A percentile compares a stretch with the other conserved stretches of the same genome.
Conservation (phyloP, 2,329 filamentous ascomycete genomes). For the Xylariaceae sp. region DNA sequence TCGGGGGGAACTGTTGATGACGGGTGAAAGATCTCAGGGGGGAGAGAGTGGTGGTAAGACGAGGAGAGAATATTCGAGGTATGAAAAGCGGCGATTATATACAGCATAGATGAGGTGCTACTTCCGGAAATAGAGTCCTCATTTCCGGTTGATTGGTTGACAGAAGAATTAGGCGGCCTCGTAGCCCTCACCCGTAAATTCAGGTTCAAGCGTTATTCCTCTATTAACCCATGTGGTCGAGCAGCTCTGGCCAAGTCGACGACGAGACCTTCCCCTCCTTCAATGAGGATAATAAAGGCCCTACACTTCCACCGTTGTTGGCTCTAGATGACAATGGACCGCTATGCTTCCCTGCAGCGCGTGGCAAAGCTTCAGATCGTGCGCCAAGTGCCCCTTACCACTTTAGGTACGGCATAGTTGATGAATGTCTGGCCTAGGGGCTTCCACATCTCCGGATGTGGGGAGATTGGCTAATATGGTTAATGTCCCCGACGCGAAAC, state of each 20-base stretch:
- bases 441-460: slow-evolving; percentile 15
- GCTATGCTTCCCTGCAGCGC: slow-evolving; percentile 15
- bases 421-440: slow-evolving; percentile 3
- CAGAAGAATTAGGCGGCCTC: slow-evolving; percentile 7
- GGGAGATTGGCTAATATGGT: slow-evolving; percentile 29
- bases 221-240: neutral
- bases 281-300: slow-evolving; percentile 11
- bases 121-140: neutral
- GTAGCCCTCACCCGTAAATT: slow-evolving; percentile 1
- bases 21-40: slow-evolving; percentile 1
- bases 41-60: slow-evolving; percentile 9
- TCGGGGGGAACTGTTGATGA: slow-evolving; percentile 1
- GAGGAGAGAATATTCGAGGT: slow-evolving; percentile 5
- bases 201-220: slow-evolving; percentile 2
- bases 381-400: slow-evolving; percentile 24
- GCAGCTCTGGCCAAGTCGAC: slow-evolving; percentile 17
- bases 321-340: slow-evolving; percentile 3
- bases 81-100: slow-evolving; percentile 18
- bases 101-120: neutral
- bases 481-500: slow-evolving; percentile 17
- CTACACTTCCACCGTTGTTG: neutral
- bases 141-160: slow-evolving; percentile 21
- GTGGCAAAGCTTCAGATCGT: slow-evolving; percentile 13
- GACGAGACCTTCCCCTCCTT: slow-evolving; percentile 8
- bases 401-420: slow-evolving; percentile 18